Evolutionary conservation across 2,329 filamentous ascomycete genomes (phyloP).

Genomic region (Sporothrix mexicana): DNA sequence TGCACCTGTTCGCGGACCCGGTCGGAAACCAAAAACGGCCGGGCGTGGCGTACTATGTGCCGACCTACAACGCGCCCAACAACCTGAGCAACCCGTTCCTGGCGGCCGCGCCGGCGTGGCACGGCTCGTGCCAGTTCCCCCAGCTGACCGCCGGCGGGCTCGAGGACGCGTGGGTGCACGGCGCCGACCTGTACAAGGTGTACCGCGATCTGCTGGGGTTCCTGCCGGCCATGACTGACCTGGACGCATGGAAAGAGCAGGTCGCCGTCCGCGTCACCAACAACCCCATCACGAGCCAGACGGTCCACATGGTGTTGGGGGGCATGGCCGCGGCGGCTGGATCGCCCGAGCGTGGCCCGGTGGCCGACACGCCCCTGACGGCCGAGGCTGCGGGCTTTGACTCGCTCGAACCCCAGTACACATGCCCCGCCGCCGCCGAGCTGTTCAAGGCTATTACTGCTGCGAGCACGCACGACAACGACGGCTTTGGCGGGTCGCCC

Average conservation of each 20-base stretch:
- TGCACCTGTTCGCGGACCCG: constrained; percentile 72
- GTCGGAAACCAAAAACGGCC: constrained; percentile 45
- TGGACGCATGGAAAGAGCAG: constrained; percentile 48
- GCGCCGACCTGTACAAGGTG: constrained; percentile 75
- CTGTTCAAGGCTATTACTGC: constrained; percentile 32
- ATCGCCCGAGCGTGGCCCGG: constrained; percentile 62
- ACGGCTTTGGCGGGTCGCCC: not conserved
- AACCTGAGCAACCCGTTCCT: constrained; percentile 76
- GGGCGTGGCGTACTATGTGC: constrained; percentile 61
- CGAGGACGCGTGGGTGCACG: constrained; percentile 76
- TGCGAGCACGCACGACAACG: not conserved
- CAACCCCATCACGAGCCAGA: constrained; percentile 82
- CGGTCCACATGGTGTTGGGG: constrained; percentile 73
- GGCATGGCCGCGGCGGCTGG: constrained; percentile 66
- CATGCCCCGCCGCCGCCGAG: constrained; percentile 59
- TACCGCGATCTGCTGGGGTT: constrained; percentile 74
- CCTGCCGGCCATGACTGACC: constrained; percentile 58
- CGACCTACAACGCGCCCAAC: constrained; percentile 62
- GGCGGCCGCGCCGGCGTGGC: constrained; percentile 66
- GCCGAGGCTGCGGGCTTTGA: constrained; percentile 66
- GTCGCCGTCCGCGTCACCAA: constrained; percentile 76
- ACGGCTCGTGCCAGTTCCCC: constrained; percentile 78
- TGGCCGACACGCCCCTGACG: constrained; percentile 54
- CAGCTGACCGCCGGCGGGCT: constrained; percentile 77
- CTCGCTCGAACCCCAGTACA: constrained; percentile 75